Evolutionary conservation across 495 filamentous ascomycete genomes (phyloP).

Genomic region (Saxophila tyrrhenica): DNA sequence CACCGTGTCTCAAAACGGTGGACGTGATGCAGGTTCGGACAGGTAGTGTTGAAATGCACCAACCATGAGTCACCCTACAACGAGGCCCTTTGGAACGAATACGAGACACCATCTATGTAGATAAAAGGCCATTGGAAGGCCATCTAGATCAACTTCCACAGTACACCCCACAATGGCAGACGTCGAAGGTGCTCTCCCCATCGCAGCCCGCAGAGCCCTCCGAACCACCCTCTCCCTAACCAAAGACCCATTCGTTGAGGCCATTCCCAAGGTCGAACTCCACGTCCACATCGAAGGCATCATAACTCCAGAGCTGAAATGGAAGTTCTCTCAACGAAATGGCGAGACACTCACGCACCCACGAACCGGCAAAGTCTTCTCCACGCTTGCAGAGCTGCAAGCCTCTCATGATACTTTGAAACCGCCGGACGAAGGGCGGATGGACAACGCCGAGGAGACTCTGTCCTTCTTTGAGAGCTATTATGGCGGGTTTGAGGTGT

Average conservation of each 20-base stretch:
- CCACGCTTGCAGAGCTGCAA: constrained; percentile 26
- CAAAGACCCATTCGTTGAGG: background rate
- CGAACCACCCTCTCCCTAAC: background rate
- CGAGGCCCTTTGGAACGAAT: too few relatives aligned
- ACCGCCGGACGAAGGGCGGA: constrained; percentile 12
- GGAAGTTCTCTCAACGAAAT: constrained; percentile 33
- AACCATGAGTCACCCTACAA: too few relatives aligned
- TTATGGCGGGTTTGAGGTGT: constrained; percentile 33
- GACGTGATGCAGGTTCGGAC: too few relatives aligned
- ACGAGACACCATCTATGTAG: too few relatives aligned
- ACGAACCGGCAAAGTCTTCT: constrained; percentile 1
- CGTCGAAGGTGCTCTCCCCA: constrained; percentile 26
- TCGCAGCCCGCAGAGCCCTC: constrained; percentile 11
- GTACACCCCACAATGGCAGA: constrained; percentile 31
- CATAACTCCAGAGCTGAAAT: constrained; percentile 30
- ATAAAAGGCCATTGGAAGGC: too few relatives aligned
- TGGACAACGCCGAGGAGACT: constrained; percentile 6
- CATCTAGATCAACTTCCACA: too few relatives aligned
- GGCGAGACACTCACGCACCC: constrained; percentile 25
- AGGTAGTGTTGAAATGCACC: too few relatives aligned
- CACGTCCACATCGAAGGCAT: constrained; percentile 39
- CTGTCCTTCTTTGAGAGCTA: constrained; percentile 32
- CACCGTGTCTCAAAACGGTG: too few relatives aligned
- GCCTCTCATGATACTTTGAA: constrained; percentile 24
- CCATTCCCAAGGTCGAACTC: constrained; percentile 35